Conservation (phyloP, 768 basidiomycete species). For the Serendipita sp. region DNA sequence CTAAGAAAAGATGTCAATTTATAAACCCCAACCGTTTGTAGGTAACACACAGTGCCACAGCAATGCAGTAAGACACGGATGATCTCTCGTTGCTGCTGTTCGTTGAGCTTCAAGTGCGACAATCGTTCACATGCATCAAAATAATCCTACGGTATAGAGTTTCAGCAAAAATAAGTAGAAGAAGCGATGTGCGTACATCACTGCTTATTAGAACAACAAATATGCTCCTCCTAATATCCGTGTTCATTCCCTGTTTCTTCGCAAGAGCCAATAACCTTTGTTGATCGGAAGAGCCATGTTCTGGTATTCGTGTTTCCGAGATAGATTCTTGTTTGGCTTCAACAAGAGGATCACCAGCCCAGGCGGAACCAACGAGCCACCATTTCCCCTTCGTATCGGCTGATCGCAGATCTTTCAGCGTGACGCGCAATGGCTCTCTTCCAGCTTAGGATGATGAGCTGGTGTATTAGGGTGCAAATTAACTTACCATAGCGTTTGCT, state of each 20-base stretch:
- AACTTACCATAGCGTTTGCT: conserved; percentile 58
- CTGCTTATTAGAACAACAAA: conserved; percentile 94
- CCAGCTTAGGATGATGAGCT: conserved; percentile 24
- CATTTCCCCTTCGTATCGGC: conserved; percentile 86
- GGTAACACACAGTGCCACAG: conserved; percentile 62
- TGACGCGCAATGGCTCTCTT: conserved; percentile 75
- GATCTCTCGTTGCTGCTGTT: conserved; percentile 87
- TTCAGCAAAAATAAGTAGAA: not conserved
- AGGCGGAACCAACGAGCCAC: conserved; percentile 97
- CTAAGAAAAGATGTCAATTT: conserved; percentile 24
- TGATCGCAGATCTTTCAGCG: conserved; percentile 67
- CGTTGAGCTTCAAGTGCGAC: conserved; percentile 63
- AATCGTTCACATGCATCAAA: conserved; percentile 90
- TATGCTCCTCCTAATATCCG: conserved; percentile 78
- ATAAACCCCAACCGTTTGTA: not conserved
- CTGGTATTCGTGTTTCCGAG: conserved; percentile 14
- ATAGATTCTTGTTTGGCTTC: conserved; percentile 37
- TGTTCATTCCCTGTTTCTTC: conserved; percentile 94
- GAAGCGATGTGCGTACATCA: conserved; percentile 40
- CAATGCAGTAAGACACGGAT: conserved; percentile 87
- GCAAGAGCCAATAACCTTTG: conserved; percentile 60
- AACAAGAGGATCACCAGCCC: conserved; percentile 80
- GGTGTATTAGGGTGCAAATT: not conserved
- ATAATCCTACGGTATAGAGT: conserved; percentile 52
- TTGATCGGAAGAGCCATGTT: conserved; percentile 21